Evolutionary conservation across 306 rosid species (phyloP).

Genomic region (Glycine tomentella): DNA sequence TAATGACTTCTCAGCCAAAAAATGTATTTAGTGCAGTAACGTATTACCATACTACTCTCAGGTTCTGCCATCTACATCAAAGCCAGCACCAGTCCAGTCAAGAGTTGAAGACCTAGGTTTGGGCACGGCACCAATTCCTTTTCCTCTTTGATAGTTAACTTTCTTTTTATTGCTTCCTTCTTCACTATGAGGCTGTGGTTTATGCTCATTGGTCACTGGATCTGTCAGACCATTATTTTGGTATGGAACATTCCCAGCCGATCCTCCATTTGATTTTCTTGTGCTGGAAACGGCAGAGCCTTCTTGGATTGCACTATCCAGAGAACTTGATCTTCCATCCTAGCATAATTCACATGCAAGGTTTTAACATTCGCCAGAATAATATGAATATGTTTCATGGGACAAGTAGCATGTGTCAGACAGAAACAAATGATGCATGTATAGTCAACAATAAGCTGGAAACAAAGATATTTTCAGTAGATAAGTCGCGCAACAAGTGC

Average conservation of each 20-base stretch:
- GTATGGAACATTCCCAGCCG: conserved; percentile 44
- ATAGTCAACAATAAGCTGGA: conserved; percentile 11
- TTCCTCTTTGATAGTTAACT: conserved; percentile 79
- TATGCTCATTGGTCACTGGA: conserved; percentile 55
- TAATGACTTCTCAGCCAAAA: conserved; percentile 32
- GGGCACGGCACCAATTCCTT: conserved; percentile 83
- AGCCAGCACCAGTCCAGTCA: conserved; percentile 84
- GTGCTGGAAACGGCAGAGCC: conserved; percentile 54
- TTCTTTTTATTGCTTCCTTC: conserved; percentile 82
- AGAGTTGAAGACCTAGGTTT: conserved; percentile 73
- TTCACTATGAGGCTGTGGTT: conserved; percentile 55
- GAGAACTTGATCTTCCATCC: conserved; percentile 65
- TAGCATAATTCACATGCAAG: conserved; percentile 49
- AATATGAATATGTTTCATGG: conserved; percentile 13
- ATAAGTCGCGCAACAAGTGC: not conserved
- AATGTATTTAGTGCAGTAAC: conserved; percentile 36
- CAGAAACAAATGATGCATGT: conserved; percentile 28
- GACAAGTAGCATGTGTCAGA: not conserved
- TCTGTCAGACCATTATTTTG: conserved; percentile 56
- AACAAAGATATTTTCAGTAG: not conserved
- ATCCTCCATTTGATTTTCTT: conserved; percentile 55
- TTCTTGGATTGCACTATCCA: conserved; percentile 49
- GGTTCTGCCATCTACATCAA: conserved; percentile 77
- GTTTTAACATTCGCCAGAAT: conserved; percentile 24
- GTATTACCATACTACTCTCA: conserved; percentile 36